Conservation (phyloP, 2,329 filamentous ascomycete genomes). For the Monilinia vaccinii-corymbosi region DNA sequence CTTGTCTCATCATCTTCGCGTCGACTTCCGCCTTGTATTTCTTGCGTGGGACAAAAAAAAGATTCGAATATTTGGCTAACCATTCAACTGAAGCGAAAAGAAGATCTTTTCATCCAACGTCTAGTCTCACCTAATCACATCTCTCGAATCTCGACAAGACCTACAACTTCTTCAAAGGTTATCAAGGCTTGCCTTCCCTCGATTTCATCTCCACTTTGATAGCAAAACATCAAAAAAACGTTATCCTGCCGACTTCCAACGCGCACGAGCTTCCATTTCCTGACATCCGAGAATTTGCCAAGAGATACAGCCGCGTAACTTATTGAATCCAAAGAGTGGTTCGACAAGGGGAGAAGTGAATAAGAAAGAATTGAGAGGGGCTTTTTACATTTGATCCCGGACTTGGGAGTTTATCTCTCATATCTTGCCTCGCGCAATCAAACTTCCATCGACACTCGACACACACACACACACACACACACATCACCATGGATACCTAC, state of each 20-base stretch:
- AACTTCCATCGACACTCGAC: constrained; percentile 9
- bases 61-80: constrained; percentile 21
- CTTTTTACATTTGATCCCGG: not conserved
- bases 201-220: not conserved
- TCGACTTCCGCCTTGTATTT: constrained; percentile 11
- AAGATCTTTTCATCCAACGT: constrained; percentile 16
- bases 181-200: not conserved
- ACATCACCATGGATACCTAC: constrained; percentile 80
- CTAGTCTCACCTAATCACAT: constrained; percentile 16
- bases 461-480: not conserved
- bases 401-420: not conserved
- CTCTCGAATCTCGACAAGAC: not conserved
- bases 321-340: not conserved
- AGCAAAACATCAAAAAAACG: not conserved
- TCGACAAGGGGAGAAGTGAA: not conserved
- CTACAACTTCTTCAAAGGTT: not conserved
- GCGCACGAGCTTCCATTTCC: constrained; percentile 1
- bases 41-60: constrained; percentile 1
- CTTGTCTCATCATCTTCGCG: constrained; percentile 24
- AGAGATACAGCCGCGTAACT: constrained; percentile 3
- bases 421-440: not conserved
- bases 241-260: not conserved
- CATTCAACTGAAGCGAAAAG: constrained; percentile 23
- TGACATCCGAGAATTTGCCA: constrained; percentile 6
- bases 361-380: not conserved